Base-by-base conservation (phyloP, 129 eudicot genomes). In the Artemisia tridentata region DNA sequence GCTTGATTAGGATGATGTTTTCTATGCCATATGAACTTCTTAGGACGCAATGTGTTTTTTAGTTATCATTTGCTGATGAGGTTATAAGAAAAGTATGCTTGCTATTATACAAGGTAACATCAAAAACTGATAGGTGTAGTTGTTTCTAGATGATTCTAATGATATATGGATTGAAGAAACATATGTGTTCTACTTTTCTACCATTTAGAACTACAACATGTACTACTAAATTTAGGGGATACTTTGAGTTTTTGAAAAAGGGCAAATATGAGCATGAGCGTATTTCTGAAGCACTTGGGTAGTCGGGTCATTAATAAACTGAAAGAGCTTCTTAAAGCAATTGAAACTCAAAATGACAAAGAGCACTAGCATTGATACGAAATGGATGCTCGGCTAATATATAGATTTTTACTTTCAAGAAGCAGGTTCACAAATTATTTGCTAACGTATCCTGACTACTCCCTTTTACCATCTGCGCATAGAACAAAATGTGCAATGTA, bases 91-190 rank as follows among this genome's bases (percentile, higher is more conserved):
- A 68, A 4, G 63, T 53, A 31, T 2, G 29, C 51, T 29, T 52
- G 63, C 18, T 69, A 31, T 68, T 31, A 52, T 16, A 49, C 73
- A 53, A 27, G 3, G 51, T 69, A 51, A 52, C 49, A n/a, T n/a
- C 31, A 10, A 52, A 50, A 27, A 16, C 16, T 10, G 23, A 23
- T 27, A 14, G 45, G 14, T 15, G 21, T 67, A 23, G 3, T 19
- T 50, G 48, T 49, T 68, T 3, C 34, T 52, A n/a, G 14, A 53
- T 45, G 2, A 23, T 41, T 68, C 16, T 54, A 25, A 54, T 1
- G 20, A 13, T n/a, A 49, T 48, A 45, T 65, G 46, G 14, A 12
- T 14, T 54, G 60, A 54, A 19, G 57, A 25, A 49, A 50, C 47
- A 21, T 2, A 50, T 5, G 16, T 50, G 5, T 9, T 50, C 55